A percentile compares a stretch with the other conserved stretches of the same genome.
Evolutionary conservation across 768 basidiomycete genomes (phyloP).

Genomic region (Panaeolus papilionaceus): DNA sequence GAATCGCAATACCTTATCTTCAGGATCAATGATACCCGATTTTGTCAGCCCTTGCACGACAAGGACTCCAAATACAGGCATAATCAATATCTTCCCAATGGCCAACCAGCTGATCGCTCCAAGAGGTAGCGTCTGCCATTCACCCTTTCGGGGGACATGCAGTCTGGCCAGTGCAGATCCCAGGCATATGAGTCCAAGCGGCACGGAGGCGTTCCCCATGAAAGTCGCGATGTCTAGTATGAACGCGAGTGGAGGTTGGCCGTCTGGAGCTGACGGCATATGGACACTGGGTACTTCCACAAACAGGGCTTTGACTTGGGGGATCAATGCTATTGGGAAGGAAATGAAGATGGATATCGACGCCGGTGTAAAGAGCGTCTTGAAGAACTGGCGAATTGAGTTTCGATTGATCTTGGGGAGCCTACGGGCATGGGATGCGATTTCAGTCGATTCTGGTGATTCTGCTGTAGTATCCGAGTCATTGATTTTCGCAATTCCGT

Average conservation of each 20-base stretch:
- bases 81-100: slow-evolving; percentile 57
- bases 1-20: slow-evolving; percentile 67
- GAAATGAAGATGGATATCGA: slow-evolving; percentile 60
- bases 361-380: slow-evolving; percentile 49
- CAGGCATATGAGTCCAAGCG: slow-evolving; percentile 64
- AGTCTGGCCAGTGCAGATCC: slow-evolving; percentile 69
- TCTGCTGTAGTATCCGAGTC: background rate
- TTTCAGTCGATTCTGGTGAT: slow-evolving; percentile 12
- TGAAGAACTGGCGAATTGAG: slow-evolving; percentile 33
- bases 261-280: slow-evolving; percentile 65
- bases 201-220: slow-evolving; percentile 68
- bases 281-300: slow-evolving; percentile 47
- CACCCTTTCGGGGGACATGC: slow-evolving; percentile 48
- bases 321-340: slow-evolving; percentile 62
- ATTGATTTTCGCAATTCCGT: background rate
- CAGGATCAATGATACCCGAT: slow-evolving; percentile 49
- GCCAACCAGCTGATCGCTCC: slow-evolving; percentile 62
- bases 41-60: slow-evolving; percentile 58
- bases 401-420: background rate
- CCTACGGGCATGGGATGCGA: slow-evolving; percentile 1
- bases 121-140: slow-evolving; percentile 50
- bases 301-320: slow-evolving; percentile 67
- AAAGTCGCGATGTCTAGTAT: slow-evolving; percentile 62
- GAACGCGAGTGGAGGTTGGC: slow-evolving; percentile 69
- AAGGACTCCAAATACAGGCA: slow-evolving; percentile 66